Conservation (phyloP, 2,329 filamentous ascomycete genomes). For the Clonostachys byssicola region DNA sequence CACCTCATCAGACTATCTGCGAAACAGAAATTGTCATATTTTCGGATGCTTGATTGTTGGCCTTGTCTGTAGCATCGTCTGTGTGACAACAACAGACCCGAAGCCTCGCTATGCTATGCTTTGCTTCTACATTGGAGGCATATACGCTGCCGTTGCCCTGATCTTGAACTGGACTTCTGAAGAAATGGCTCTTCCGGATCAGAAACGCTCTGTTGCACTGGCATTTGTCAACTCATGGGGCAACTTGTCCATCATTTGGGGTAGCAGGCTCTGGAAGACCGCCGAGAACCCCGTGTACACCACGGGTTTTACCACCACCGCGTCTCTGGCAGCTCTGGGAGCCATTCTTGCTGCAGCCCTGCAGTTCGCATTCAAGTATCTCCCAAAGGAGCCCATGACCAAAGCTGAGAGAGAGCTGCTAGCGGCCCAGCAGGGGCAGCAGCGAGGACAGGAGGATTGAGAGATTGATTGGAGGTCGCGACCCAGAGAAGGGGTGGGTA, state of each 20-base stretch:
- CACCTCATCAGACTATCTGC: conserved; percentile 13
- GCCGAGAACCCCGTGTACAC: conserved; percentile 3
- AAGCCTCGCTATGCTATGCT: conserved; percentile 4
- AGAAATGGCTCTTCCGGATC: conserved; percentile 5
- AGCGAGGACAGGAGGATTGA: too few relatives aligned
- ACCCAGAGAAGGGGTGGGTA: too few relatives aligned
- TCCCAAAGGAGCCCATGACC: background rate
- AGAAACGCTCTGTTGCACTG: conserved; percentile 8
- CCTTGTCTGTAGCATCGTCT: conserved; percentile 2
- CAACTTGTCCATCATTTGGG: conserved; percentile 8
- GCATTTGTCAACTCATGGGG: conserved; percentile 9
- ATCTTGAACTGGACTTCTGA: conserved; percentile 9
- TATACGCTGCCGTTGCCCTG: conserved; percentile 7
- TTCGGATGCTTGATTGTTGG: conserved; percentile 3
- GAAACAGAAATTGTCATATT: conserved; percentile 16
- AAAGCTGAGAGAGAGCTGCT: background rate
- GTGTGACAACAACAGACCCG: conserved; percentile 13
- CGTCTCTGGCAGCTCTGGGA: background rate
- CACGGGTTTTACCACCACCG: conserved; percentile 2
- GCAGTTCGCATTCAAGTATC: background rate
- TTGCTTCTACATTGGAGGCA: conserved; percentile 5
- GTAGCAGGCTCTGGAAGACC: conserved; percentile 8
- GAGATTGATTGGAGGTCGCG: too few relatives aligned
- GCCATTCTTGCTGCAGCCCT: background rate
- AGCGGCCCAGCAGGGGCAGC: background rate